Conservation (phyloP, 208 protist genomes). For the Leishmania major region DNA sequence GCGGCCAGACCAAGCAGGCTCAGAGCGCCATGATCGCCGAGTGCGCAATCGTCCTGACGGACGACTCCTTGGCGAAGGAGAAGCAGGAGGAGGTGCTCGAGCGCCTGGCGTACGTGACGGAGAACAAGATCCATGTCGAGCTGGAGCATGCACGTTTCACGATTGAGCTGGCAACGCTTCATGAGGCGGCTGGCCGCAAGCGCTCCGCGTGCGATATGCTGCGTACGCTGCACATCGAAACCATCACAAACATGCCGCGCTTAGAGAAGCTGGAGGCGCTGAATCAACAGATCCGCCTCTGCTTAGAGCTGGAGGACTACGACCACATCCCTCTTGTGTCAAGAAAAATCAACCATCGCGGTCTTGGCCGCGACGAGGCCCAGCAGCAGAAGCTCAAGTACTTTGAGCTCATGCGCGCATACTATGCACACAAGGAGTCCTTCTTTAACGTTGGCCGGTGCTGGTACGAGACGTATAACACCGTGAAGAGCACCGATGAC, state of each 20-base stretch:
- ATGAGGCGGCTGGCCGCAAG: slow-evolving; percentile 92
- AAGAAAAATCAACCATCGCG: slow-evolving; percentile 93
- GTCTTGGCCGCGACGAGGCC: slow-evolving; percentile 68
- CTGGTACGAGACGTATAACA: slow-evolving; percentile 94
- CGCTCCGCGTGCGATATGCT: slow-evolving; percentile 93
- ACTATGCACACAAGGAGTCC: slow-evolving; percentile 81
- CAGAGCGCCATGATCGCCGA: slow-evolving; percentile 93
- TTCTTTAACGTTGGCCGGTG: slow-evolving; percentile 94
- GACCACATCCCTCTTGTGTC: slow-evolving; percentile 94
- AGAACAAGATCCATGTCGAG: slow-evolving; percentile 97
- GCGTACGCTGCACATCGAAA: slow-evolving; percentile 96
- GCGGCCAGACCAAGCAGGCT: slow-evolving; percentile 93
- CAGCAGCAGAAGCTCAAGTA: slow-evolving; percentile 82
- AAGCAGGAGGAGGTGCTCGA: slow-evolving; percentile 88
- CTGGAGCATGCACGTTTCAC: slow-evolving; percentile 95
- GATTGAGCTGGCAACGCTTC: slow-evolving; percentile 88
- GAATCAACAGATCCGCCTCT: slow-evolving; percentile 95
- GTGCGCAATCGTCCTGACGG: slow-evolving; percentile 65
- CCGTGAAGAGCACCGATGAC: slow-evolving; percentile 73
- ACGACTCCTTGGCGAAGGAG: slow-evolving; percentile 50
- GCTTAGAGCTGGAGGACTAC: slow-evolving; percentile 93
- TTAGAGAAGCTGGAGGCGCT: slow-evolving; percentile 96
- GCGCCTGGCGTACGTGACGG: slow-evolving; percentile 88
- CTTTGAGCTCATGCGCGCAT: slow-evolving; percentile 90
- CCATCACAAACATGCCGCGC: slow-evolving; percentile 96